Percentiles rank a stretch among this genome's conserved stretches.
phyloP scores from a whole-genome alignment of 140 eudicot genomes.

The Oenanthe javanica region DNA sequence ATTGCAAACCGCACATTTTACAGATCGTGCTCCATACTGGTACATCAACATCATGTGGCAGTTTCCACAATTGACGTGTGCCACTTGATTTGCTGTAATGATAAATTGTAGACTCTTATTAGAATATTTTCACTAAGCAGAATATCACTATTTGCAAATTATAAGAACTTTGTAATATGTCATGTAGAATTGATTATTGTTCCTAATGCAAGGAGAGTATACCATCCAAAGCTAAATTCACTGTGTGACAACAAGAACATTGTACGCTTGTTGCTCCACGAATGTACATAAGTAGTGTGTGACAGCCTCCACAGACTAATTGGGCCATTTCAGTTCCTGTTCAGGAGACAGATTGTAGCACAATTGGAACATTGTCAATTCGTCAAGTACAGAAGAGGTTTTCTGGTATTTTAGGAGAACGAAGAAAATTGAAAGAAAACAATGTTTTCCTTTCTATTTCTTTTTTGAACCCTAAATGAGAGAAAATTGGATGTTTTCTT shows the following conservation, averaged over 20 bases:
- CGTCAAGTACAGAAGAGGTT: background rate
- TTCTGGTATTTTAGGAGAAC: background rate
- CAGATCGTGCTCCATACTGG: constrained; percentile 73
- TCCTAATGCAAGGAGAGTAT: background rate
- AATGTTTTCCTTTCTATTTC: too few species aligned
- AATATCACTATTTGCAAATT: background rate
- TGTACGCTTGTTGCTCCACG: constrained; percentile 83
- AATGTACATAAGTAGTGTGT: constrained; percentile 70
- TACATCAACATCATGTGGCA: constrained; percentile 73
- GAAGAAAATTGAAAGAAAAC: background rate
- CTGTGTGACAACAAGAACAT: constrained; percentile 78
- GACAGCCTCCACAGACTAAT: constrained; percentile 79
- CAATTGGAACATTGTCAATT: background rate
- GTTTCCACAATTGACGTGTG: constrained; percentile 73
- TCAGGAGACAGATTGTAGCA: constrained; percentile 7
- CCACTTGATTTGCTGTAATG: constrained; percentile 63
- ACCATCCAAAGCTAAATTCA: constrained; percentile 77
- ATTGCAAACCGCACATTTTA: constrained; percentile 77
- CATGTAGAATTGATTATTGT: background rate
- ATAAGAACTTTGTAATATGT: background rate
- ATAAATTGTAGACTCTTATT: background rate
- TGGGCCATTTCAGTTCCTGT: constrained; percentile 88
- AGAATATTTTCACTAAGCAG: background rate
- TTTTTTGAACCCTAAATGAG: background rate
- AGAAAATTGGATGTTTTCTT: background rate